Base-by-base conservation (phyloP, 768 basidiomycete species). In the Chalciporus pseudorubinellus region DNA sequence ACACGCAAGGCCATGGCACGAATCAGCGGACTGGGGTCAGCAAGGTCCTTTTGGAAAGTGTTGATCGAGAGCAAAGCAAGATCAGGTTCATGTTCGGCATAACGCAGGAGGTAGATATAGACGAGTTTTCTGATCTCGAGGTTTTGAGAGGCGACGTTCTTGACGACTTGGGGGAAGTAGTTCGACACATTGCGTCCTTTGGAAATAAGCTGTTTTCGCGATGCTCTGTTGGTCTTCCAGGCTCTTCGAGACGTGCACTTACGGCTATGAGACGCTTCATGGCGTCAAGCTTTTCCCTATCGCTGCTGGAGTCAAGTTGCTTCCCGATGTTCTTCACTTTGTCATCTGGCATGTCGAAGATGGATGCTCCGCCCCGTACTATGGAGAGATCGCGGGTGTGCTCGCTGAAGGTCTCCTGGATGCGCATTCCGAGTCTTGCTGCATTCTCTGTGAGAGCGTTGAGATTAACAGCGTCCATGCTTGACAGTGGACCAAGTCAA, bases 141-240 rank as follows among this genome's bases (percentile, higher is more conserved):
- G 64, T 92, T 91, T 49, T 84, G 83, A 3, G 93, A 90, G 2
- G 92, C 92, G 36, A 98, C 95, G 61, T 95, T 95, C 76, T 95
- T 98, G 61, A 98, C 94, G 22, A 99, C 97, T 64, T 90, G 89
- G 5, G 97, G 90, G 63, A 98, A 98, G 79, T 93, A 95, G 54
- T 87, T 82, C 21, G 94, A 87, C 57, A 97, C 91, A 58, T 92
- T 87, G 48, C 91, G 85, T 44, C 87, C 86, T 74, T 95, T 95
- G 34, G 91, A 93, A 48, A 95, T 95, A 69, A 95, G 81, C 92
- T 94, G 64, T 51, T 48, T 36, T 31, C 33, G 47, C 46, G 50
- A 45, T 33, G 29, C 14, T 20, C 26, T 43, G 53, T 43, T 19
- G 36, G 45, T 40, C 28, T 26, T 13, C 24, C 13, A n/a, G 19